phyloP scores from a whole-genome alignment of 2,329 filamentous ascomycete species.

The Samsoniella hepiali region DNA sequence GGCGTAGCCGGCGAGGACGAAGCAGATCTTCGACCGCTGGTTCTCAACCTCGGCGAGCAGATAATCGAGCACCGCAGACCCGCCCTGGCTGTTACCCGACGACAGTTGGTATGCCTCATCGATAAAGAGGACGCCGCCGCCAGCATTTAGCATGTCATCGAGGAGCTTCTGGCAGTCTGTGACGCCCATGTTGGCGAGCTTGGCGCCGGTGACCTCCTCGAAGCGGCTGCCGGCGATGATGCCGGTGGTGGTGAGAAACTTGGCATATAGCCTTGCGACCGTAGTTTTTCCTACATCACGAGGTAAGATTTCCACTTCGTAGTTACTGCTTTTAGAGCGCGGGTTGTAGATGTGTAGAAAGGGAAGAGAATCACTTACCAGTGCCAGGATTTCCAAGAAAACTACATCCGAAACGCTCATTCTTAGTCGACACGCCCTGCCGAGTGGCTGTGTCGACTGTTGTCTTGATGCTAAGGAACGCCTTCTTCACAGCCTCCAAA shows the following conservation, averaged over 20 bases:
- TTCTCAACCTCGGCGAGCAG: slow-evolving; percentile 73
- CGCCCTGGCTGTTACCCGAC: slow-evolving; percentile 54
- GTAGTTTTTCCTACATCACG: slow-evolving; percentile 59
- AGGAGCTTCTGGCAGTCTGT: slow-evolving; percentile 51
- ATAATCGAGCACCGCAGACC: slow-evolving; percentile 64
- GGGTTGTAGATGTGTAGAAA: background rate
- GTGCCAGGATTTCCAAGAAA: slow-evolving; percentile 75
- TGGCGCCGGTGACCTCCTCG: slow-evolving; percentile 65
- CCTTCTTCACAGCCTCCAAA: slow-evolving; percentile 63
- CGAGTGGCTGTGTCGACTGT: slow-evolving; percentile 58
- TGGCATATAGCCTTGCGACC: slow-evolving; percentile 66
- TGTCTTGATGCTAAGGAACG: slow-evolving; percentile 61
- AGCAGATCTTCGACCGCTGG: slow-evolving; percentile 63
- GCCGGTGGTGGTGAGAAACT: slow-evolving; percentile 60
- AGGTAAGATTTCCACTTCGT: slow-evolving; percentile 17
- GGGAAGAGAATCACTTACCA: slow-evolving; percentile 40
- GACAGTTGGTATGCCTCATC: slow-evolving; percentile 77
- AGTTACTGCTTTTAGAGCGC: background rate
- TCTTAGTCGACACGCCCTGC: slow-evolving; percentile 52
- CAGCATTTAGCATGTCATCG: slow-evolving; percentile 47
- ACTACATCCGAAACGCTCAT: slow-evolving; percentile 59
- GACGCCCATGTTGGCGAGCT: slow-evolving; percentile 61
- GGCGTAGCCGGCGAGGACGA: slow-evolving; percentile 70
- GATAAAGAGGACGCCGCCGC: slow-evolving; percentile 70
- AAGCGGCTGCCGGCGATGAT: slow-evolving; percentile 60